Percentiles rank a stretch among this genome's conserved stretches.
Conservation (phyloP, 257 asterid genomes). For the Solanum dulcamara region DNA sequence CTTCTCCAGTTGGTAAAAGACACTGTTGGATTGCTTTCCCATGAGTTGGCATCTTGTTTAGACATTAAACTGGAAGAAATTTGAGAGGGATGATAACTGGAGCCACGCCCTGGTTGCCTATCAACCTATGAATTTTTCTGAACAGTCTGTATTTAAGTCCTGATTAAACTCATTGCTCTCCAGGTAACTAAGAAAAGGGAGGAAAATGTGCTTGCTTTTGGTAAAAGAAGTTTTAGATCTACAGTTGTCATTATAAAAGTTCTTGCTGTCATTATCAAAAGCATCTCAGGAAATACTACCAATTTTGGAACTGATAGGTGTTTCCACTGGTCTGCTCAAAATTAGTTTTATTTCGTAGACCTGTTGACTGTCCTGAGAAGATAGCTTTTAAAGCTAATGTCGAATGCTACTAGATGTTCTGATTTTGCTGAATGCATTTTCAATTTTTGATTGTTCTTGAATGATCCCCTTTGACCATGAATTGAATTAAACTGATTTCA, state of each 20-base stretch:
- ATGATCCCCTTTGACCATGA: background rate
- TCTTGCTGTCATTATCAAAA: background rate
- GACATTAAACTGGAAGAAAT: background rate
- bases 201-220: background rate
- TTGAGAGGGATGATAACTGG: background rate
- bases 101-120: background rate
- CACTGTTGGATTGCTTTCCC: background rate
- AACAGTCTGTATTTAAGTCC: background rate
- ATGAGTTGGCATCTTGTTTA: background rate
- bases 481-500: background rate
- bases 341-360: background rate
- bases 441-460: background rate
- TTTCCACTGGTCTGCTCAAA: background rate
- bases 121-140: background rate
- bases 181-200: background rate
- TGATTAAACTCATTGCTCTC: background rate
- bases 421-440: background rate
- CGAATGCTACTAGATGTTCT: background rate
- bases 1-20: background rate
- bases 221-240: background rate
- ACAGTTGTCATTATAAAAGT: background rate
- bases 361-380: background rate
- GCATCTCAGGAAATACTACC: background rate
- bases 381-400: background rate
- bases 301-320: background rate